These are phyloP conservation scores for Agrocybe pediades DNA, from an alignment of 768 basidiomycete species.

Conservation along the genomic window DNA sequence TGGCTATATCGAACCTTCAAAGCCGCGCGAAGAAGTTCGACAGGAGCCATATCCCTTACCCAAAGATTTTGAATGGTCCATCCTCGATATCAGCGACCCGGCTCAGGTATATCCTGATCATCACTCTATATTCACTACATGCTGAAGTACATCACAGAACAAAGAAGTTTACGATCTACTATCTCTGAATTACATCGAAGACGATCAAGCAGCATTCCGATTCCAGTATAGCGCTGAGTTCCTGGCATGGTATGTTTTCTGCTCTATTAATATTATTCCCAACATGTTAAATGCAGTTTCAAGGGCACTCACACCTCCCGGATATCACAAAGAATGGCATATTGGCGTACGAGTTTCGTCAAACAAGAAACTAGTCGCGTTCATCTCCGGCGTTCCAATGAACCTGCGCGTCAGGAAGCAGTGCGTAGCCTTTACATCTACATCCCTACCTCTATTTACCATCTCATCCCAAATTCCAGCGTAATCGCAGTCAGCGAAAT, in stretches of 20 bases:
- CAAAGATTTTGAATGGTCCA: conserved; percentile 91
- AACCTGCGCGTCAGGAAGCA: conserved; percentile 80
- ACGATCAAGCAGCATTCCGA: conserved; percentile 93
- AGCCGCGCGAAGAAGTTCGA: conserved; percentile 74
- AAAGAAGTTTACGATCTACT: conserved; percentile 92
- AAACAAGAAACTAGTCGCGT: conserved; percentile 93
- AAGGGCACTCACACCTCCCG: conserved; percentile 95
- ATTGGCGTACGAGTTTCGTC: conserved; percentile 90
- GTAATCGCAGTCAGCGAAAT: conserved; percentile 81
- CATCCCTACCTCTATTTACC: neutral
- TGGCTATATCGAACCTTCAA: conserved; percentile 87
- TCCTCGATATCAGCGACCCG: conserved; percentile 75
- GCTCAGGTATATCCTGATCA: conserved; percentile 52
- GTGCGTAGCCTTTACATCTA: conserved; percentile 45
- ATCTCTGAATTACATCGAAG: conserved; percentile 95
- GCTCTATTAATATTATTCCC: neutral
- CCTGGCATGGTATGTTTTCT: conserved; percentile 69
- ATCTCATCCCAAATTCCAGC: conserved; percentile 6
- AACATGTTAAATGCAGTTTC: neutral
- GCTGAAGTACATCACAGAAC: conserved; percentile 47
- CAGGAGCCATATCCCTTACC: conserved; percentile 89
- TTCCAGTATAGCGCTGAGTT: conserved; percentile 97
- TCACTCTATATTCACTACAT: neutral
- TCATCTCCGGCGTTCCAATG: conserved; percentile 92
- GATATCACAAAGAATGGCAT: conserved; percentile 94